Evolutionary conservation across 805 yeast genomes (phyloP).

Genomic region (Clavispora fructus): DNA sequence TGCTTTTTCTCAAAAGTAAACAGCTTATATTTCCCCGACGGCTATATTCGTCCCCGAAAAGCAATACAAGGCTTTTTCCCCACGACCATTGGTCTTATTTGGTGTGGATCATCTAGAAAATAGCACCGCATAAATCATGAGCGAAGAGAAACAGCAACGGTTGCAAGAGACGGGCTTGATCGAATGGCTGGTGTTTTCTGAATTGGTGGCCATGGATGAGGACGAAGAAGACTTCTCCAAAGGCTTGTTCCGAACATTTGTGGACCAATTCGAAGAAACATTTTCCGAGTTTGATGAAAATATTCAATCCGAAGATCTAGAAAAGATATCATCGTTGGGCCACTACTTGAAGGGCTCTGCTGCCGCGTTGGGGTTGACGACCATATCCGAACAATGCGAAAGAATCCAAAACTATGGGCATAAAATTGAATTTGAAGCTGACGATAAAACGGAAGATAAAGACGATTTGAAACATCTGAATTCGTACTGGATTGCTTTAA

Average conservation of each 20-base stretch:
- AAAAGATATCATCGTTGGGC: slow-evolving; percentile 67
- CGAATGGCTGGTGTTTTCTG: slow-evolving; percentile 85
- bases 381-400: slow-evolving; percentile 85
- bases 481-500: slow-evolving; percentile 38
- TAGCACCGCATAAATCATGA: slow-evolving; percentile 4
- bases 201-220: slow-evolving; percentile 91
- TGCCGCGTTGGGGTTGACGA: slow-evolving; percentile 82
- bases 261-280: slow-evolving; percentile 83
- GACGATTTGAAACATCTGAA: slow-evolving; percentile 23
- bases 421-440: slow-evolving; percentile 30
- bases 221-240: slow-evolving; percentile 89
- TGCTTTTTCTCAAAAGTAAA: background rate
- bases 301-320: slow-evolving; percentile 44
- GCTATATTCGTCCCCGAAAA: background rate
- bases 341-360: slow-evolving; percentile 95
- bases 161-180: slow-evolving; percentile 59
- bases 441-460: slow-evolving; percentile 30
- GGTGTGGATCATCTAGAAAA: background rate
- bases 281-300: slow-evolving; percentile 63
- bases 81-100: background rate
- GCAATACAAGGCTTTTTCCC: background rate
- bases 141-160: slow-evolving; percentile 13
- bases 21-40: background rate
- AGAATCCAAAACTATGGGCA: slow-evolving; percentile 87
- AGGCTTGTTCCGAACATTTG: slow-evolving; percentile 73